Base-by-base conservation (phyloP, 768 basidiomycete species). In the Boletus barrowsii region DNA sequence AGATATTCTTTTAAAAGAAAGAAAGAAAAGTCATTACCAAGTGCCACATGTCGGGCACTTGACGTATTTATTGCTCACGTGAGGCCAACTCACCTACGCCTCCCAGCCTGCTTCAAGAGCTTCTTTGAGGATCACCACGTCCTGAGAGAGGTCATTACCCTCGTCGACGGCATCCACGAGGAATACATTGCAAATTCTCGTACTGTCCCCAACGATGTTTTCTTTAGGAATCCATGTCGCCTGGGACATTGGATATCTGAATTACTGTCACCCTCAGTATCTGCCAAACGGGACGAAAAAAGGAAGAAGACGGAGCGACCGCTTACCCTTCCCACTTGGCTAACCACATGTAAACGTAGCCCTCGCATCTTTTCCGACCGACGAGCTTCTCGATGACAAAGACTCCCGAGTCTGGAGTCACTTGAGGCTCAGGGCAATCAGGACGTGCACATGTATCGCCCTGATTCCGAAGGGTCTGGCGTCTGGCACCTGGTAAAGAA, bases 261-360 rank as follows among this genome's bases (percentile, higher is more conserved):
- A 24, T 10, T 10, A 0, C 20, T 1, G 15, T 11, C 22, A 18
- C n/a, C 14, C 5, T 54, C 44, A 51, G 41, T 17, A 39, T 32
- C 6, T 26, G 2, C 15, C 15, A 39, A 15, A 20, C 5, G 26
- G 29, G 33, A 40, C 9, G 18, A 13, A 22, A 39, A 56, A 30
- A 10, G 10, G 15, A n/a, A 8, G 39, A 10, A 14, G 30, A 13
- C 41, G 32, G 30, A 35, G 17, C 15, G 4, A n/a, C 30, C 14
- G 6, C 53, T 48, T 20, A 72, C 70, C 70, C 71, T 0, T 70
- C 70, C 69, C 69, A 70, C 44, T 70, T 71, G 15, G 67, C 69
- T 32, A 72, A 48, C 67, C 67, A 72, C 43, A 57, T 5, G 39
- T 55, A 65, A 1, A 53, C 15, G 24, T 55, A 58, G 7, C 53